Evolutionary conservation across 2,329 filamentous ascomycete species (phyloP).

Genomic region (Myotisia sp.): DNA sequence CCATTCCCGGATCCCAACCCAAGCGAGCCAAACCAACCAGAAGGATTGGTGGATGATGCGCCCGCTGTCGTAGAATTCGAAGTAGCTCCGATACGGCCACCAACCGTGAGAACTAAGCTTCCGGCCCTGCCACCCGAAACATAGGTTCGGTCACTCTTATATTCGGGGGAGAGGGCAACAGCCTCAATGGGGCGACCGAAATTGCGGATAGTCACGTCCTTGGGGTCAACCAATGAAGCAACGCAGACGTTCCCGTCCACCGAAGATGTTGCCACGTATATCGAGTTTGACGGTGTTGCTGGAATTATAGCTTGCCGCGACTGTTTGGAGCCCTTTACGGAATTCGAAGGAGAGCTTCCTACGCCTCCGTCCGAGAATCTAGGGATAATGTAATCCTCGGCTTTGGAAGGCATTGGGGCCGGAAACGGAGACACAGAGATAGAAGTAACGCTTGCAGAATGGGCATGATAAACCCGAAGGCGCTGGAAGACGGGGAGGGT

Average conservation of each 20-base stretch:
- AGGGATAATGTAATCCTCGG: conserved; percentile 2
- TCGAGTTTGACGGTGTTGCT: conserved; percentile 70
- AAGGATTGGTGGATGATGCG: conserved; percentile 59
- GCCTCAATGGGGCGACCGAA: conserved; percentile 87
- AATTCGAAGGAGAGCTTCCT: conserved; percentile 12
- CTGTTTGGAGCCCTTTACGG: conserved; percentile 11
- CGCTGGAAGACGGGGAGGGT: conserved; percentile 68
- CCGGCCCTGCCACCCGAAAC: conserved; percentile 82
- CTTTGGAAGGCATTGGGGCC: conserved; percentile 37
- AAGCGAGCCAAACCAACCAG: conserved; percentile 82
- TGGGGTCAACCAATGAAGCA: conserved; percentile 69
- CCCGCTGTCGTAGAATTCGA: conserved; percentile 68
- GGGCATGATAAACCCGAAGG: conserved; percentile 77
- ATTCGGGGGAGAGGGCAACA: conserved; percentile 88
- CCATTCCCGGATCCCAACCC: conserved; percentile 58
- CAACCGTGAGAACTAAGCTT: conserved; percentile 70
- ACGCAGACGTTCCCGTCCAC: conserved; percentile 94
- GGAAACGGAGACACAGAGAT: conserved; percentile 84
- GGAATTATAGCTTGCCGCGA: conserved; percentile 36
- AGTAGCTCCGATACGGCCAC: conserved; percentile 63
- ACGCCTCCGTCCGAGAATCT: not conserved
- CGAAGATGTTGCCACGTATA: conserved; percentile 85
- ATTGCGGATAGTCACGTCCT: conserved; percentile 81
- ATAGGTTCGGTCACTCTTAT: conserved; percentile 76
- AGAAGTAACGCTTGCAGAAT: conserved; percentile 77